Conservation (phyloP, 164 flowering plant species). For the Saururus chinensis region DNA sequence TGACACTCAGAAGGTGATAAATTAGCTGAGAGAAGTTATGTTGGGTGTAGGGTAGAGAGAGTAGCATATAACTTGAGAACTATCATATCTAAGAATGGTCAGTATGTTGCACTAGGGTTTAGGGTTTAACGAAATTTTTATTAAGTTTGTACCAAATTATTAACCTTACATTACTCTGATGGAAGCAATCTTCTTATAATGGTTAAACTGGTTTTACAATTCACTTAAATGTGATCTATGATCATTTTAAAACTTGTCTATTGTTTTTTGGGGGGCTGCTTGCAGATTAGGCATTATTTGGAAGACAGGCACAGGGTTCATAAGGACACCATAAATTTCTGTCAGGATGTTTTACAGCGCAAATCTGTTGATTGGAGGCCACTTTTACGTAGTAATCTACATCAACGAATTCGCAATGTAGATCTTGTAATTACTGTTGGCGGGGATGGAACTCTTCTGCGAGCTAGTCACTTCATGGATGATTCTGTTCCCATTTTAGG, state of each 20-base stretch:
- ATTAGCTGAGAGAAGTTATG: neutral
- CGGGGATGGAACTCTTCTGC: slow-evolving; percentile 95
- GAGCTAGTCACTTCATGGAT: slow-evolving; percentile 85
- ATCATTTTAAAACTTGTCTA: neutral
- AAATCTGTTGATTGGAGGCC: slow-evolving; percentile 63
- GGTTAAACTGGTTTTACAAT: neutral
- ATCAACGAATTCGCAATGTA: slow-evolving; percentile 49
- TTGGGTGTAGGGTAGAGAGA: neutral
- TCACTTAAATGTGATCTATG: neutral
- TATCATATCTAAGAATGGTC: neutral
- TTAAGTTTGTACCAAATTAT: neutral
- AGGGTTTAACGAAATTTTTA: neutral
- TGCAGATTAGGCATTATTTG: slow-evolving; percentile 46
- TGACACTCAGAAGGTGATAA: neutral
- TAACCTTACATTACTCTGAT: neutral
- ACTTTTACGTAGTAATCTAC: slow-evolving; percentile 34
- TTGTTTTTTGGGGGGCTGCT: slow-evolving; percentile 4
- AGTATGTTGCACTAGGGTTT: neutral
- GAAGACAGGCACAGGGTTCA: slow-evolving; percentile 60
- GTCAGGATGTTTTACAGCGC: slow-evolving; percentile 52
- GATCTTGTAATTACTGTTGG: slow-evolving; percentile 84
- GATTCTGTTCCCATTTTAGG: slow-evolving; percentile 79
- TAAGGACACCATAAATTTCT: slow-evolving; percentile 53
- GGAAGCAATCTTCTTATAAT: neutral
- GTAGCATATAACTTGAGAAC: neutral